Evolutionary conservation across 768 basidiomycete species (phyloP), one percentile per base, ranked within the genome.

Genomic region (Arthromyces matolae): DNA sequence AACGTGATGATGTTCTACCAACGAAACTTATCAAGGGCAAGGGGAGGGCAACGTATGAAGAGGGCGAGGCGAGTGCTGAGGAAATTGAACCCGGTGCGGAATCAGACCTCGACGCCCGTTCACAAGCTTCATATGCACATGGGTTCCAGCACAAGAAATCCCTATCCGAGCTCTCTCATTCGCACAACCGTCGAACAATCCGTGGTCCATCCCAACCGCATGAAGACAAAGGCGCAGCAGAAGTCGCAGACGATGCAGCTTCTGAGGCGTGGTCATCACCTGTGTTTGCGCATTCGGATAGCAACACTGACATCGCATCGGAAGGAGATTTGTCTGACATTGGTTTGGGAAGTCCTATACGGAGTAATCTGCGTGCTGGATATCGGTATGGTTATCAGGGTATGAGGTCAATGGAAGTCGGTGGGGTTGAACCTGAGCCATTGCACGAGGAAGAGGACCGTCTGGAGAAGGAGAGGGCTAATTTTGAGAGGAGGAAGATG

Each of bases 191-290:
- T n/a, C n/a, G n/a, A n/a, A n/a, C n/a, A n/a, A n/a, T n/a, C n/a
- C n/a, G n/a, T n/a, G n/a, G n/a, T n/a, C n/a, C n/a, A n/a, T n/a
- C n/a, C n/a, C n/a, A n/a, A n/a, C n/a, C n/a, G n/a, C n/a, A n/a
- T n/a, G 51, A 34, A 20, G 45, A 13, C 29, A 29, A 27, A 12
- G 42, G n/a, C 3, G 45, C 16, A 10, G 54, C 7, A 7, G 18
- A 19, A 18, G 28, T n/a, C 13, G 42, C 12, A 3, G 28, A 28
- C 7, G 50, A 20, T n/a, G 36, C 22, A 2, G 37, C 25, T 2
- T 64, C 64, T 6, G 57, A 63, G 8, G 52, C 60, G 8, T 63
- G 71, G 24, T 71, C 72, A 1, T 74, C 72, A 1, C 72, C 71
- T 14, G 64, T 71, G 5, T 74, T 74, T 35, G 71, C 71, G 0